Evolutionary conservation across 495 filamentous ascomycete genomes (phyloP).

Genomic region (Filosporella fistucella): DNA sequence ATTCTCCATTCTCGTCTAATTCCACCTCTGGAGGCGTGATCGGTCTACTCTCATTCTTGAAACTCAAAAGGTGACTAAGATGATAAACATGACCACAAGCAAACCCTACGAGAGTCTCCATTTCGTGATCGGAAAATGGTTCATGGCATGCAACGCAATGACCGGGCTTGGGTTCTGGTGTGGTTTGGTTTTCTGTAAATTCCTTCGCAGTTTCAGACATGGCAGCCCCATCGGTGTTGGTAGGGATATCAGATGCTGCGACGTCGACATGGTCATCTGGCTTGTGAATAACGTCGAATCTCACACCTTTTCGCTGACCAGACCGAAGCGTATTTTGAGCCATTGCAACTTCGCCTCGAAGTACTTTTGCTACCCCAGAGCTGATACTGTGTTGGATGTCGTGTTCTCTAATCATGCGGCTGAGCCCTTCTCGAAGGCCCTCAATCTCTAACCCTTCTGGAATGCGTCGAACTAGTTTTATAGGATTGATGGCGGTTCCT

Average conservation of each 20-base stretch:
- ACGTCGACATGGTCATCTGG: constrained; percentile 33
- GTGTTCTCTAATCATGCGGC: constrained; percentile 83
- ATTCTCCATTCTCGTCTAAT: constrained; percentile 35
- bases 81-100: constrained; percentile 92
- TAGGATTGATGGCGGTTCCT: constrained; percentile 85
- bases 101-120: constrained; percentile 81
- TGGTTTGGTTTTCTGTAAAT: constrained; percentile 4
- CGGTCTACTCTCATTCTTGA: constrained; percentile 38
- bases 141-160: constrained; percentile 62
- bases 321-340: constrained; percentile 73
- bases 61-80: constrained; percentile 66
- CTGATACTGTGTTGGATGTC: constrained; percentile 90
- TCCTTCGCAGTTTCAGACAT: constrained; percentile 8
- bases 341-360: constrained; percentile 78
- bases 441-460: constrained; percentile 89
- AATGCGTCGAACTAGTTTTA: constrained; percentile 83
- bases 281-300: constrained; percentile 69
- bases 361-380: constrained; percentile 80
- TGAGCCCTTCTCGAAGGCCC: constrained; percentile 78
- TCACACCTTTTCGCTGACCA: constrained; percentile 78
- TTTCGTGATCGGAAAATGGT: constrained; percentile 56
- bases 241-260: constrained; percentile 27
- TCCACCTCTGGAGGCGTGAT: constrained; percentile 34
- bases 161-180: constrained; percentile 34
- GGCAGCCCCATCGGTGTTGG: constrained; percentile 8